Percentiles rank a stretch among this genome's conserved stretches.
Conservation (phyloP, 345 rosid species). For the Physaria fendleri region DNA sequence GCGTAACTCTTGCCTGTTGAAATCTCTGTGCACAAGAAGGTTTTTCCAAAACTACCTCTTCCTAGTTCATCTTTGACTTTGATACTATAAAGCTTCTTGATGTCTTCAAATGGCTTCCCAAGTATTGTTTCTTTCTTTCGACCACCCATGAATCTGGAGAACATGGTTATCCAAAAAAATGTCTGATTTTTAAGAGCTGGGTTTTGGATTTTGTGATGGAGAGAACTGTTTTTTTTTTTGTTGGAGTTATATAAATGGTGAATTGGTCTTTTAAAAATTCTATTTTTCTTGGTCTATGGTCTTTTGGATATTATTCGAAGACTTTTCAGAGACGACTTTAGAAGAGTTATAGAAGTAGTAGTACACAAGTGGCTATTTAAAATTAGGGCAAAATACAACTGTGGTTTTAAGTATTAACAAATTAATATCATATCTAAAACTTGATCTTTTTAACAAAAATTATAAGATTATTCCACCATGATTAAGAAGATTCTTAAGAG, state of each 20-base stretch:
- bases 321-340: background rate
- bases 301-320: background rate
- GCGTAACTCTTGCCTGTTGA: constrained; percentile 56
- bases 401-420: background rate
- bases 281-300: background rate
- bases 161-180: too few species aligned
- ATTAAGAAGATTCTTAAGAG: background rate
- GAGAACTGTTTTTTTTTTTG: background rate
- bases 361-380: too few species aligned
- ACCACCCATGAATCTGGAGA: too few species aligned
- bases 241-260: background rate
- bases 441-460: too few species aligned
- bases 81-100: constrained; percentile 45
- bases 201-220: background rate
- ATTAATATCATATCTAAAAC: too few species aligned
- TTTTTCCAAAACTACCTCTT: constrained; percentile 76
- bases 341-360: too few species aligned
- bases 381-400: too few species aligned
- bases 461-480: background rate
- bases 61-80: constrained; percentile 78
- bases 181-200: background rate
- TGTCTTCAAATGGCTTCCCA: constrained; percentile 66
- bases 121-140: constrained; percentile 49
- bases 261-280: background rate
- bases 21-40: constrained; percentile 63